phyloP scores from a whole-genome alignment of 176 grass and related monocot genomes.

The Musa troglodytarum region DNA sequence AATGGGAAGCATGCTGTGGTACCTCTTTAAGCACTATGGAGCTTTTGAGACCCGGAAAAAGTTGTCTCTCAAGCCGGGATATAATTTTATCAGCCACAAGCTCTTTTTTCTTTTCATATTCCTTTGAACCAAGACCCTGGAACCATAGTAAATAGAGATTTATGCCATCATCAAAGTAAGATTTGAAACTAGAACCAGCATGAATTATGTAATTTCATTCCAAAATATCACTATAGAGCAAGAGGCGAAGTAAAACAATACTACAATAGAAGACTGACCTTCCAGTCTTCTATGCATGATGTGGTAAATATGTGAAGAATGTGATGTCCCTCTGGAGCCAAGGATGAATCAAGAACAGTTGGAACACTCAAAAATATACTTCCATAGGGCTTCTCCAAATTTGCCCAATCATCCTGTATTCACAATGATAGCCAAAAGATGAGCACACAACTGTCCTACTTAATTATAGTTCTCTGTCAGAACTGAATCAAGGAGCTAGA shows the following conservation, averaged over 20 bases:
- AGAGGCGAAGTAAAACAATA: not conserved
- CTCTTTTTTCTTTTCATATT: constrained; percentile 84
- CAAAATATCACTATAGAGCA: not conserved
- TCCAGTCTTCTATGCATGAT: constrained; percentile 85
- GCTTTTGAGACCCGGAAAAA: constrained; percentile 79
- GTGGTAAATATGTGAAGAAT: constrained; percentile 97
- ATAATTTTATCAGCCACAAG: constrained; percentile 70
- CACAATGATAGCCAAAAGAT: constrained; percentile 5
- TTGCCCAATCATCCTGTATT: constrained; percentile 74
- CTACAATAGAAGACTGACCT: constrained; percentile 33
- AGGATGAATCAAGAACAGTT: constrained; percentile 84
- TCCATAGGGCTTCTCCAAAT: constrained; percentile 84
- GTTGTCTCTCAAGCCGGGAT: constrained; percentile 67
- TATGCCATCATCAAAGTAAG: constrained; percentile 7
- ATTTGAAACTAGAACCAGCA: not conserved
- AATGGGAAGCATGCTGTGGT: not conserved
- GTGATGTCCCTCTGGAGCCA: constrained; percentile 85
- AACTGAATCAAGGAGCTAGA: not conserved
- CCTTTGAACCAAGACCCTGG: constrained; percentile 62
- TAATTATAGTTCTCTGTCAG: not conserved
- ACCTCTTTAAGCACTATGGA: constrained; percentile 97
- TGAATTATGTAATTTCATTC: not conserved
- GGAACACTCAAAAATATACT: constrained; percentile 98
- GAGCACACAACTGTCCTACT: not conserved
- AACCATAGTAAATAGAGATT: not conserved